phyloP scores from a whole-genome alignment of 2,329 filamentous ascomycete species.

The Parafenestella ontariensis region DNA sequence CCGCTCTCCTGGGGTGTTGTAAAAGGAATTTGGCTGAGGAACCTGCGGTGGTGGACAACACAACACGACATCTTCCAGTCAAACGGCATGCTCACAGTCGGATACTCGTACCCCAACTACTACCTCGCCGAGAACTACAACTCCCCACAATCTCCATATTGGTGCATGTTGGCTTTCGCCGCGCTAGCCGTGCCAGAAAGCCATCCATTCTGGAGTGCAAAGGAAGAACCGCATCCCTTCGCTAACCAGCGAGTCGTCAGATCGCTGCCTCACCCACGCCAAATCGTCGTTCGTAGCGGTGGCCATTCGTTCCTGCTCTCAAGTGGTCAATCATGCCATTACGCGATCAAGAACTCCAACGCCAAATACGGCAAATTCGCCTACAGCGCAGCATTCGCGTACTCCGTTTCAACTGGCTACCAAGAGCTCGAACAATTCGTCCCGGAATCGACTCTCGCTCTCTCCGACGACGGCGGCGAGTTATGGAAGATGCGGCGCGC shows the following conservation, averaged over 20 bases:
- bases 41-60: constrained; percentile 80
- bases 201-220: constrained; percentile 77
- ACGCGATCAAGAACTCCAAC: constrained; percentile 81
- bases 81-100: constrained; percentile 76
- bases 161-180: constrained; percentile 80
- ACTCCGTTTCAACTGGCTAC: constrained; percentile 77
- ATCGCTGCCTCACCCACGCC: constrained; percentile 70
- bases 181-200: constrained; percentile 71
- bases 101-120: constrained; percentile 81
- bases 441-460: constrained; percentile 75
- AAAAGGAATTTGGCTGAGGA: constrained; percentile 75
- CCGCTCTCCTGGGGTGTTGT: constrained; percentile 81
- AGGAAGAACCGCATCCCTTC: constrained; percentile 68
- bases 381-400: constrained; percentile 77
- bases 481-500: constrained; percentile 78
- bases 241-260: constrained; percentile 65
- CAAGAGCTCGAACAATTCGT: constrained; percentile 80
- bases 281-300: constrained; percentile 75
- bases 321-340: constrained; percentile 81
- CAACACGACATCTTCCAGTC: constrained; percentile 77
- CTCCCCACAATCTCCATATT: constrained; percentile 75
- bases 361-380: constrained; percentile 83
- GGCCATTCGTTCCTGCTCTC: constrained; percentile 75
- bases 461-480: constrained; percentile 79
- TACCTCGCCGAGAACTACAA: constrained; percentile 87